A percentile compares a stretch with the other conserved stretches of the same genome.
Conservation (phyloP, 495 filamentous ascomycete species). For the Penicillium samsonianum region DNA sequence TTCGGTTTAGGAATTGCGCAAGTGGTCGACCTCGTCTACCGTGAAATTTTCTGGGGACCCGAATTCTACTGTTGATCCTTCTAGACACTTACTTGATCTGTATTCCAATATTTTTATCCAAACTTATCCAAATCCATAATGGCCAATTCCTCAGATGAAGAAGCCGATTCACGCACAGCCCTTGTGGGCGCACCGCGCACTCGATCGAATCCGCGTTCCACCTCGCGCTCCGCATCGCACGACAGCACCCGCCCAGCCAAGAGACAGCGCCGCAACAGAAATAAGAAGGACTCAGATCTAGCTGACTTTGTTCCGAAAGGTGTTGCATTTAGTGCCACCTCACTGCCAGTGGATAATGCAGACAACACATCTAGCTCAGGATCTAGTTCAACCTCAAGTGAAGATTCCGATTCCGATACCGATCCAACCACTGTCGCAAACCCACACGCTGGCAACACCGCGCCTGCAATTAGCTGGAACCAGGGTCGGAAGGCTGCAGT, state of each 20-base stretch:
- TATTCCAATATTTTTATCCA: not conserved
- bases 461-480: conserved; percentile 45
- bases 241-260: conserved; percentile 35
- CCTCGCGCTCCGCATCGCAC: conserved; percentile 24
- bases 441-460: conserved; percentile 30
- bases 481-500: conserved; percentile 38
- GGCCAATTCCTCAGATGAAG: conserved; percentile 31
- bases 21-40: conserved; percentile 22
- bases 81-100: not conserved
- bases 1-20: conserved; percentile 4
- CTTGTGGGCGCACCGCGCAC: conserved; percentile 36
- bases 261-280: conserved; percentile 32
- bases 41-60: conserved; percentile 29
- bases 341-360: conserved; percentile 41
- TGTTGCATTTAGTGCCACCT: conserved; percentile 36
- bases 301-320: conserved; percentile 45
- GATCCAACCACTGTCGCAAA: conserved; percentile 20
- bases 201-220: conserved; percentile 21
- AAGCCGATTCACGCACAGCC: conserved; percentile 47
- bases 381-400: conserved; percentile 25
- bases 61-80: conserved; percentile 6
- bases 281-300: conserved; percentile 26
- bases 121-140: not conserved
- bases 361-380: conserved; percentile 38
- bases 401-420: conserved; percentile 19